Evolutionary conservation across 2,329 filamentous ascomycete species (phyloP), one percentile per base, ranked within the genome.

Genomic region (Colletotrichum chrysophilum): DNA sequence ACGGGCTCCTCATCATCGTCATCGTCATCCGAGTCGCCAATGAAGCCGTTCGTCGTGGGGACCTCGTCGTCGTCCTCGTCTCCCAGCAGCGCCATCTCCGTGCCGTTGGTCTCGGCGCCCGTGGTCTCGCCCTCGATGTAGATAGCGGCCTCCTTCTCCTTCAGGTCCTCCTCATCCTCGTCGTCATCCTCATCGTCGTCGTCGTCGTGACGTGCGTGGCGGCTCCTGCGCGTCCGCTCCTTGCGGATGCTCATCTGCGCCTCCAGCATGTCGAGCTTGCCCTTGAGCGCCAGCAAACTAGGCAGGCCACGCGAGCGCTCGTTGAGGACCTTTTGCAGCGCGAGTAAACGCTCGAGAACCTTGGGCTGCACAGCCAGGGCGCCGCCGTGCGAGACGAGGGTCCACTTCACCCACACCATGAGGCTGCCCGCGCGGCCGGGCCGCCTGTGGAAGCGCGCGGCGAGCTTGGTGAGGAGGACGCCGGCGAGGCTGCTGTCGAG

Each of bases 331-430:
- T 94, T 94, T 84, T 96, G 95, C 70, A 99, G 89, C 55, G 94
- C 93, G 64, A 91, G 89, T 75, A 99, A 90, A 82, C 93, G 93
- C 81, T 93, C 93, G 79, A 97, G 90, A 48, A 98, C 89, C 78
- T 96, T 94, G n/a, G 94, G 92, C 83, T 98, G 95, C 36, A 94
- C 94, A 13, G 96, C 95, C 66, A 99, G 89, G 69, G 96, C 96
- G 78, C 96, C 97, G 78, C 97, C 97, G 82, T 99, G 97, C 3
- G 95, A 93, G 38, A 98, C 92, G 70, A 98, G 91, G 2, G 95
- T 96, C 95, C 96, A 98, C 85, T 98, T 96, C 58, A 98, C 94
- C 96, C 97, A 99, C 18, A 94, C 92, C 90, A 98, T 96, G 36
- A 99, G 91, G 81, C 93, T 95, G 67, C 96, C 96, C 16, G 97